These are phyloP conservation scores for Leucosporidium creatinivorum DNA, from an alignment of 768 basidiomycete genomes.

Conservation along the genomic window DNA sequence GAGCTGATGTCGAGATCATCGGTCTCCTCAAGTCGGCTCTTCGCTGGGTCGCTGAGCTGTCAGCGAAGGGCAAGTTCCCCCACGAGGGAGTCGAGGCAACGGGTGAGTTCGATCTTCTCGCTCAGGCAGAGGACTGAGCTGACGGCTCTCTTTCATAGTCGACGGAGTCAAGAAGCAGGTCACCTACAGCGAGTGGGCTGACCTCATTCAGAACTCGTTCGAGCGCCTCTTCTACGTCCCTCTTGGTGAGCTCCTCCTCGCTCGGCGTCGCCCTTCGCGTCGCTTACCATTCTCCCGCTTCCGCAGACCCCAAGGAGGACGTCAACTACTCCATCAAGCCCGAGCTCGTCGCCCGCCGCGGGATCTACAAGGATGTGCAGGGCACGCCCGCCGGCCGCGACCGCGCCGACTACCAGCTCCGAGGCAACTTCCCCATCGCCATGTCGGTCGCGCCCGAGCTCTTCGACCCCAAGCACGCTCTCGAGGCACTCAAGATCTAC, in stretches of 20 bases:
- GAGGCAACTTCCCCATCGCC: conserved; percentile 57
- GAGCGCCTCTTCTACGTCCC: conserved; percentile 90
- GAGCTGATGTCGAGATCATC: conserved; percentile 90
- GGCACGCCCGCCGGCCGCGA: conserved; percentile 79
- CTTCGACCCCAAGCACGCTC: conserved; percentile 71
- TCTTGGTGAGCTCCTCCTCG: conserved; percentile 49
- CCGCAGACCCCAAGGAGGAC: conserved; percentile 64
- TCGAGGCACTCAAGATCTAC: conserved; percentile 69
- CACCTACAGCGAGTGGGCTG: conserved; percentile 83
- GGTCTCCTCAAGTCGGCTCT: conserved; percentile 88
- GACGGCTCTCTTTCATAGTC: conserved; percentile 47
- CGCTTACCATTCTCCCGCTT: neutral
- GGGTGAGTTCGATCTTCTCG: conserved; percentile 49
- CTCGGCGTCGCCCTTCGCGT: neutral
- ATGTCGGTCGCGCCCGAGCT: conserved; percentile 96
- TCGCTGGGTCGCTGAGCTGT: conserved; percentile 73
- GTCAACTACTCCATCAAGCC: conserved; percentile 61
- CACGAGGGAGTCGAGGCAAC: conserved; percentile 78
- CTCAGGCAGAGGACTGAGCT: neutral
- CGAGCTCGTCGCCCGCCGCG: conserved; percentile 70
- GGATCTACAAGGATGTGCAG: conserved; percentile 97
- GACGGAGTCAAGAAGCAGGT: conserved; percentile 61
- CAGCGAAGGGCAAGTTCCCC: conserved; percentile 63
- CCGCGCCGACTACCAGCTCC: conserved; percentile 73
- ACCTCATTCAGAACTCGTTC: conserved; percentile 75